Evolutionary conservation across 257 asterid genomes (phyloP), one percentile per base, ranked within the genome.

Genomic region (Phtheirospermum japonicum): DNA sequence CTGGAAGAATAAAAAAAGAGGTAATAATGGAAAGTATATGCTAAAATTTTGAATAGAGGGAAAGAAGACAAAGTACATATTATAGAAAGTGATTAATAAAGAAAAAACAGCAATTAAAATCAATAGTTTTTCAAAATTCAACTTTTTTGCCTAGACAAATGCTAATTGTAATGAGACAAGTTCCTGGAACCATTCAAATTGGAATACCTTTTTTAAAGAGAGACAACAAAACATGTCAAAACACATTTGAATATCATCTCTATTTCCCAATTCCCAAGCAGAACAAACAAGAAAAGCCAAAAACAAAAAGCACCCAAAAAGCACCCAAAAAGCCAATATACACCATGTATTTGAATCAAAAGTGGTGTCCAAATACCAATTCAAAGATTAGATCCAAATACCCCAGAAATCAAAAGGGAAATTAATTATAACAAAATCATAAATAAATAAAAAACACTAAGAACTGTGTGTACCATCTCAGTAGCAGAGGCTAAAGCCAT

Each of bases 401-500:
- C n/a, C n/a, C n/a, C n/a, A n/a, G n/a, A n/a, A n/a, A n/a, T n/a
- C n/a, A n/a, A n/a, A n/a, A n/a, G n/a, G n/a, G n/a, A n/a, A n/a
- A n/a, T n/a, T n/a, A n/a, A n/a, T n/a, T n/a, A n/a, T n/a, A n/a
- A n/a, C n/a, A n/a, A n/a, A n/a, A n/a, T n/a, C n/a, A n/a, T n/a
- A n/a, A 36, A 36, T 36, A 42, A 42, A 8, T 13, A 36, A 62
- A 33, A 7, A 33, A 13, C 32, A 61, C 30, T 23, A 13, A 17
- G 28, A n/a, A n/a, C n/a, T n/a, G n/a, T n/a, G n/a, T n/a, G n/a
- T 69, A 91, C 98, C 88, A 75, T 84, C 40, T 77, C 88, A 50
- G 82, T 73, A 60, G 82, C 77, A 63, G 90, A 75, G 16, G 80
- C 65, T 57, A 94, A 75, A 70, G 82, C 85, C 60, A 75, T 76